A percentile compares a stretch with the other conserved stretches of the same genome.
These are phyloP conservation scores for Apiospora pterosperma DNA, from an alignment of 2,329 filamentous ascomycete genomes.

Conservation along the genomic window DNA sequence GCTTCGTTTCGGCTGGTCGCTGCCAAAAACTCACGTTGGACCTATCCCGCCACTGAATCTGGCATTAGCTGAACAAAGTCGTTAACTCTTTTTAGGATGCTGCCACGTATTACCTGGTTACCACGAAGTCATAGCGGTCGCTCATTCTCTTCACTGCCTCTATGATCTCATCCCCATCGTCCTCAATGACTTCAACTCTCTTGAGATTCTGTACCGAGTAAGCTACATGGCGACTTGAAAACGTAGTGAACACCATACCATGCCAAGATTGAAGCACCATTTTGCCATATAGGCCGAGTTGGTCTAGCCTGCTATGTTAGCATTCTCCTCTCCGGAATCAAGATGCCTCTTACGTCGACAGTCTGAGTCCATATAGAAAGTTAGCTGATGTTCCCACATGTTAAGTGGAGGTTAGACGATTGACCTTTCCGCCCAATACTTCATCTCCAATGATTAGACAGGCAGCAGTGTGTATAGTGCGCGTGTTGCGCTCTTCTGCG, in stretches of 20 bases:
- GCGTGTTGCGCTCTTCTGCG: slow-evolving; percentile 53
- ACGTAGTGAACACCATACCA: slow-evolving; percentile 37
- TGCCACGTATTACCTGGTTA: slow-evolving; percentile 60
- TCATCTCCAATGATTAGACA: slow-evolving; percentile 97
- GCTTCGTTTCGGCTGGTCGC: not conserved
- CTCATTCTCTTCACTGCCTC: slow-evolving; percentile 88
- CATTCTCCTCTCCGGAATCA: not conserved
- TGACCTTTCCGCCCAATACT: slow-evolving; percentile 88
- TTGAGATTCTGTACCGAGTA: slow-evolving; percentile 59
- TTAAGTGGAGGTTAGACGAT: slow-evolving; percentile 14
- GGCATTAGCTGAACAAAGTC: not conserved
- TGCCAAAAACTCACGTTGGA: slow-evolving; percentile 67
- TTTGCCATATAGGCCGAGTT: slow-evolving; percentile 64
- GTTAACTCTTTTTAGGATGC: not conserved
- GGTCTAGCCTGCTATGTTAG: slow-evolving; percentile 38
- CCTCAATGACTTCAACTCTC: slow-evolving; percentile 87
- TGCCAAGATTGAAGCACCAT: slow-evolving; percentile 60
- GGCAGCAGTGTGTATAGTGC: slow-evolving; percentile 82
- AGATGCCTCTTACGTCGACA: slow-evolving; percentile 27
- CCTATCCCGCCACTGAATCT: slow-evolving; percentile 78
- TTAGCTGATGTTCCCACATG: not conserved
- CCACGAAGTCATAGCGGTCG: slow-evolving; percentile 85
- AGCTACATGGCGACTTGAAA: slow-evolving; percentile 2
- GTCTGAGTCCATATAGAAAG: slow-evolving; percentile 16
- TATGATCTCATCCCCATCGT: slow-evolving; percentile 86